Evolutionary conservation across 306 rosid genomes (phyloP).

Genomic region (Sechiopsis laciniata): DNA sequence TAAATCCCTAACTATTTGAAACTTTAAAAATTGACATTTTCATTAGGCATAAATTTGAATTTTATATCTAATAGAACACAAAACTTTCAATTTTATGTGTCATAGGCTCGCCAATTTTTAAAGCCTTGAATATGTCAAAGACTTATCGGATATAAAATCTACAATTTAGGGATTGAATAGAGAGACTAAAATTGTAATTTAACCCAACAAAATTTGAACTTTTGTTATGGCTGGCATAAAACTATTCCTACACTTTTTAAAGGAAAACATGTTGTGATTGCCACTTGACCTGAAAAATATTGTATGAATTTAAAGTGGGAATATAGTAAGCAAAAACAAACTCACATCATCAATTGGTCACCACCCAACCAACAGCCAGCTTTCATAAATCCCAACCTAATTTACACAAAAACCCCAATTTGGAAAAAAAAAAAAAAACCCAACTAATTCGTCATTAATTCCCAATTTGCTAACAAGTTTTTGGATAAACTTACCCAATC

Average conservation of each 20-base stretch:
- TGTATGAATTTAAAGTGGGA: background rate
- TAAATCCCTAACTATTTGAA: too few relatives aligned
- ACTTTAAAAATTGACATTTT: too few relatives aligned
- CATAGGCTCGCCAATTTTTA: too few relatives aligned
- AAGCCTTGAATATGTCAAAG: too few relatives aligned
- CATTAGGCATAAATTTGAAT: too few relatives aligned
- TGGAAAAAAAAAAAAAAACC: background rate
- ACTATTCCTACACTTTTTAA: slow-evolving; percentile 12
- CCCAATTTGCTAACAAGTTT: background rate
- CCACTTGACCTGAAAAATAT: slow-evolving; percentile 13
- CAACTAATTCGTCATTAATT: background rate
- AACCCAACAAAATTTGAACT: background rate
- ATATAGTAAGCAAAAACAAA: background rate
- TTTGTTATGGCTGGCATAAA: background rate
- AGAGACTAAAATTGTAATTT: too few relatives aligned
- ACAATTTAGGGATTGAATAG: too few relatives aligned
- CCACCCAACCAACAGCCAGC: slow-evolving; percentile 4
- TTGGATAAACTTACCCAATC: background rate
- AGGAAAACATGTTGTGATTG: background rate
- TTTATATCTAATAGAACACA: too few relatives aligned
- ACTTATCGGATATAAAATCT: too few relatives aligned
- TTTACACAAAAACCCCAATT: background rate
- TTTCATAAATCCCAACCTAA: slow-evolving; percentile 1
- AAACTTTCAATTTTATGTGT: too few relatives aligned
- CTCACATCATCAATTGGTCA: slow-evolving; percentile 16